phyloP scores from a whole-genome alignment of 208 protist genomes.

The Phytomonas sp. region DNA sequence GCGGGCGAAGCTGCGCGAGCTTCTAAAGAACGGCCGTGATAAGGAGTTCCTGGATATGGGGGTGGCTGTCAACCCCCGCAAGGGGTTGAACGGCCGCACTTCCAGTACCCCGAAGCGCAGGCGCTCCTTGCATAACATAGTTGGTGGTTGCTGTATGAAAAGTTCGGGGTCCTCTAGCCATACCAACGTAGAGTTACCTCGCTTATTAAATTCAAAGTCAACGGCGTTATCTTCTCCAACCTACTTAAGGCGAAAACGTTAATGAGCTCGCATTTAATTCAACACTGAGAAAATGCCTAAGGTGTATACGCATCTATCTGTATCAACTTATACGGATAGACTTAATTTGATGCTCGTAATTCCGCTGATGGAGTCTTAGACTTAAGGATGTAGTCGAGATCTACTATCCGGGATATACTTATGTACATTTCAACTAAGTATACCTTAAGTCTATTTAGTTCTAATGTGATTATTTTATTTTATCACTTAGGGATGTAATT shows the following conservation, averaged over 20 bases:
- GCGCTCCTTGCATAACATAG: constrained; percentile 1
- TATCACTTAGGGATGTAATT: background rate
- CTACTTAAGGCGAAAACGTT: constrained; percentile 9
- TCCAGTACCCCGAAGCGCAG: background rate
- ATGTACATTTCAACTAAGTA: background rate
- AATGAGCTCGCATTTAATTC: constrained; percentile 1
- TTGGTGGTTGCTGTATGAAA: background rate
- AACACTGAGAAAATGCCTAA: background rate
- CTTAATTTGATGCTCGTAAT: background rate
- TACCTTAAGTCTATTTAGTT: background rate
- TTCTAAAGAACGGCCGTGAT: constrained; percentile 77
- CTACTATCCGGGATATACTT: background rate
- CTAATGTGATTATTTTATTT: background rate
- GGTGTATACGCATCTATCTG: constrained; percentile 6
- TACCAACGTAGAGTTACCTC: background rate
- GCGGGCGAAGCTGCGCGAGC: constrained; percentile 75
- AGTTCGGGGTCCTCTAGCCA: background rate
- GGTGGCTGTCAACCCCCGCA: constrained; percentile 10
- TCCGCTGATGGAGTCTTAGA: background rate
- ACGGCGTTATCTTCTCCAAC: background rate
- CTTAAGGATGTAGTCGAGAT: background rate
- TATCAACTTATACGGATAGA: background rate
- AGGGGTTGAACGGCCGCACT: constrained; percentile 11
- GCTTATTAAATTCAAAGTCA: background rate
- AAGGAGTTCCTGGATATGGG: constrained; percentile 42